Percentiles rank a stretch among this genome's conserved stretches.
These are phyloP conservation scores for Malus domestica DNA, from an alignment of 306 rosid species.

Conservation along the genomic window ASM211411v1 NC_041795.1:7623501-7624000, in stretches of 20 bases:
- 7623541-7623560: not conserved
- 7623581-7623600: not conserved
- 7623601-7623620: not conserved
- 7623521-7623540: slow-evolving; percentile 15
- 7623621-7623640: not conserved
- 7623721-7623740: too few species aligned
- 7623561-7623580: not conserved
- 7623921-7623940: not conserved
- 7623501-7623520: slow-evolving; percentile 30
- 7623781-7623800: too few species aligned
- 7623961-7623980: slow-evolving; percentile 17
- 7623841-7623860: not conserved
- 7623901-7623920: slow-evolving; percentile 32
- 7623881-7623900: not conserved
- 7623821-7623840: not conserved
- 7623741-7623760: too few species aligned
- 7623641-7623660: too few species aligned
- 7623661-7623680: not conserved
- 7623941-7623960: slow-evolving; percentile 19
- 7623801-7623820: not conserved
- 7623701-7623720: too few species aligned
- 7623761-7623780: too few species aligned
- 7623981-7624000: slow-evolving; percentile 17
- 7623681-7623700: too few species aligned
- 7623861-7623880: slow-evolving; percentile 3